These are phyloP conservation scores for Talaromyces sp. DNA, from an alignment of 2,329 filamentous ascomycete species.

Conservation along the genomic window DNA sequence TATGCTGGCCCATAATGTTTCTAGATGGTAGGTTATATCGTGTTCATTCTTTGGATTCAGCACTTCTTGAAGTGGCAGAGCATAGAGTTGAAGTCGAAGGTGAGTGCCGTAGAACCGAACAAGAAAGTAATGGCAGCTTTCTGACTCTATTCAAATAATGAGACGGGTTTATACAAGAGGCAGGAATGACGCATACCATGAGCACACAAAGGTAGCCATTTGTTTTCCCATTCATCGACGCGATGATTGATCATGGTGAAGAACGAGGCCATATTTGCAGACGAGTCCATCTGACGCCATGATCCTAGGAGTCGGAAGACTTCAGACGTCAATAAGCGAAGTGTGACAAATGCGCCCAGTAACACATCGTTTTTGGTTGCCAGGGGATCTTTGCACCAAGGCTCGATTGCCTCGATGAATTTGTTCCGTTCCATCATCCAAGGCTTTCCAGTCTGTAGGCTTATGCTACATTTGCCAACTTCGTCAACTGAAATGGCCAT, in stretches of 20 bases:
- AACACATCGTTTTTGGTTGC: conserved; percentile 30
- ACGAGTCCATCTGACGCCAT: not conserved
- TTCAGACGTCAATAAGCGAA: conserved; percentile 36
- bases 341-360: conserved; percentile 32
- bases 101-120: conserved; percentile 38
- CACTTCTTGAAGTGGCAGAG: conserved; percentile 31
- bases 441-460: conserved; percentile 38
- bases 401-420: conserved; percentile 32
- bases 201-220: not conserved
- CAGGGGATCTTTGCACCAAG: conserved; percentile 28
- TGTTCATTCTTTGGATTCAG: conserved; percentile 17
- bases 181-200: not conserved
- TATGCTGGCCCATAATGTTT: conserved; percentile 19
- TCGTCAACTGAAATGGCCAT: too few species aligned
- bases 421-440: conserved; percentile 40
- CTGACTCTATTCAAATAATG: conserved; percentile 7
- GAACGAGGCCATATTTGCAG: not conserved
- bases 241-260: conserved; percentile 11
- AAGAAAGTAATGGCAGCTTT: conserved; percentile 33
- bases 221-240: conserved; percentile 12
- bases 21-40: not conserved
- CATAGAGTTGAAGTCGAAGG: conserved; percentile 34
- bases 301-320: conserved; percentile 23
- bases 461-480: conserved; percentile 27
- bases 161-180: too few species aligned